Base-by-base conservation (phyloP, 2,329 filamentous ascomycete species). In the Tolypocladium guangdongense region DNA sequence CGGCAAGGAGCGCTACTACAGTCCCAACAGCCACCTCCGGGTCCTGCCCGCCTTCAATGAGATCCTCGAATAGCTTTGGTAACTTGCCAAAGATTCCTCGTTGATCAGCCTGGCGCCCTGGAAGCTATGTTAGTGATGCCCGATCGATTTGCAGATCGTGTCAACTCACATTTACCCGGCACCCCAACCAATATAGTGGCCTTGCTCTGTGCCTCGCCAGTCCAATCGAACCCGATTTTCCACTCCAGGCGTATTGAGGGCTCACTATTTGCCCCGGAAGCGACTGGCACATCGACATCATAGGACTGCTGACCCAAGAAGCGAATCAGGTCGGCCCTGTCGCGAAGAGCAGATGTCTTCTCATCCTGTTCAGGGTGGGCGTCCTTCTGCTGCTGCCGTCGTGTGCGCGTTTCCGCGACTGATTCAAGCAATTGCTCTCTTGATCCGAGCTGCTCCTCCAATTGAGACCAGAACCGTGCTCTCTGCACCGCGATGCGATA, bases 181-280 rank as follows among this genome's bases (percentile, higher is more conserved):
- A 83, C 70, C 5, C 78, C 77, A 2, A 82, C 70, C 56, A 80
- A 64, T 12, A 84, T 71, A 5, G 69, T 70, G 18, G 88, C 67
- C 46, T 72, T 71, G 58, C 78, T 87, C 60, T 78, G 77, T 5
- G 82, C 84, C 62, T 88, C 86, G 7, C 86, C 86, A 0, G 84
- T 84, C 85, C 84, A 88, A 65, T 88, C 85, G 61, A 88, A 87
- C 2, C 68, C 67, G 45, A 87, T 82, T 48, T 67, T 71, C 86
- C 86, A 89, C 54, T 76, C 72, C 1, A 88, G 68, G 30, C 80
- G 75, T 5, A 83, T 53, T 12, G 72, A 64, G 2, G 77, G 71
- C 11, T 69, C 56, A 1, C 65, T 63, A 1, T 70, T 64, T 49
- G 67, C 52, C 69, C 59, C 57, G 50, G 62, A 51, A 60, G 53